phyloP scores from a whole-genome alignment of 306 rosid genomes.

The Pyrus pyrifolia region DNA sequence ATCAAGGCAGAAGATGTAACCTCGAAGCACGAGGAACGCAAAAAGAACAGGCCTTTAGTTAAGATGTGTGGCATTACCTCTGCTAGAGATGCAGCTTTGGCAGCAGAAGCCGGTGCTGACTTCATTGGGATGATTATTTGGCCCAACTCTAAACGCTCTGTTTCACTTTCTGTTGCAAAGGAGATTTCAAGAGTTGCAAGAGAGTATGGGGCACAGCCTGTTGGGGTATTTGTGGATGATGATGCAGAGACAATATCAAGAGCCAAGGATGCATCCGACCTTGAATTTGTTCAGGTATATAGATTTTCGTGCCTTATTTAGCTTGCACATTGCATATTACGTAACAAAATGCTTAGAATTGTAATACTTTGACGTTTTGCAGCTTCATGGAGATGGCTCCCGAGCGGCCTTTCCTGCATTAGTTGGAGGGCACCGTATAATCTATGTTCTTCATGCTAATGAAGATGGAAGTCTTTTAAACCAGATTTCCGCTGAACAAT shows the following conservation, averaged over 20 bases:
- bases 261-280: constrained; percentile 56
- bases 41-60: constrained; percentile 50
- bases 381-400: constrained; percentile 87
- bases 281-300: constrained; percentile 77
- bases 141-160: constrained; percentile 89
- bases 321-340: background rate
- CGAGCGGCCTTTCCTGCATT: constrained; percentile 60
- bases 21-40: constrained; percentile 21
- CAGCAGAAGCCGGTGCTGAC: constrained; percentile 94
- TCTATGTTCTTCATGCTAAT: constrained; percentile 84
- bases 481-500: constrained; percentile 51
- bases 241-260: constrained; percentile 60
- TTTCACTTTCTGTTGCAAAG: constrained; percentile 73
- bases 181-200: constrained; percentile 86
- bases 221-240: constrained; percentile 92
- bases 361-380: constrained; percentile 25
- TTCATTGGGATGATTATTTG: constrained; percentile 91
- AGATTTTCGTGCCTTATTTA: background rate
- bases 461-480: constrained; percentile 62
- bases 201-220: constrained; percentile 72
- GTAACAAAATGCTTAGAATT: constrained; percentile 7
- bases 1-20: constrained; percentile 28
- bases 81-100: constrained; percentile 82
- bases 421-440: constrained; percentile 44
- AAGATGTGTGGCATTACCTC: constrained; percentile 97